phyloP scores from a whole-genome alignment of 768 basidiomycete genomes.

The Xanthoconium purpureum region DNA sequence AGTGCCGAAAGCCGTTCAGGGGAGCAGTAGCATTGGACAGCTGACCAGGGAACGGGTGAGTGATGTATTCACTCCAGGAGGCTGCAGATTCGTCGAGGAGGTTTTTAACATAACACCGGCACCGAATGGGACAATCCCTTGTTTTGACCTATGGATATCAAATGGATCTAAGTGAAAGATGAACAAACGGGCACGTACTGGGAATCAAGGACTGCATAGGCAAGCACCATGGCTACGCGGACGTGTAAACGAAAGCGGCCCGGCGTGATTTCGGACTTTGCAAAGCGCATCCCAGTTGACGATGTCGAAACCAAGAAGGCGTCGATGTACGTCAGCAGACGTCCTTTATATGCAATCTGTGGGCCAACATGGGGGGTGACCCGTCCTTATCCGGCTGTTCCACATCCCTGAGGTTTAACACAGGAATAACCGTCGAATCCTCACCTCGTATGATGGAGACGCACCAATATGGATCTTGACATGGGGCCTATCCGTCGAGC shows the following conservation, averaged over 20 bases:
- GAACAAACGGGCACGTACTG: background rate
- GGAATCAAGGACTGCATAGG: background rate
- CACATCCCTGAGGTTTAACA: too few species aligned
- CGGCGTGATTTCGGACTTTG: background rate
- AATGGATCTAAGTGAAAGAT: background rate
- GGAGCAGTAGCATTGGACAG: background rate
- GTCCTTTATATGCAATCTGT: too few species aligned
- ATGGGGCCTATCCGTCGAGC: too few species aligned
- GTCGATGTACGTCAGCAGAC: too few species aligned
- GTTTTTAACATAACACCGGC: background rate
- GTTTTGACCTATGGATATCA: background rate
- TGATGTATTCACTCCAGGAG: background rate
- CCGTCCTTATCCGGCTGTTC: too few species aligned
- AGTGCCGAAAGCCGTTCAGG: conserved; percentile 5
- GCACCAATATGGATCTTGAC: too few species aligned
- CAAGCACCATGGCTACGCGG: background rate
- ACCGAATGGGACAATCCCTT: background rate
- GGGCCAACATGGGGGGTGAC: too few species aligned
- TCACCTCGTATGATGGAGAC: too few species aligned
- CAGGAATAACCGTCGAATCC: too few species aligned
- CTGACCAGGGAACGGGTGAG: background rate
- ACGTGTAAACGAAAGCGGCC: background rate
- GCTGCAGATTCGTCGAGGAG: background rate
- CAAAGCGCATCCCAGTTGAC: background rate
- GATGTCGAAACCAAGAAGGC: too few species aligned